Conservation (phyloP, 495 filamentous ascomycete species). For the Trichodelitschia bisporula region DNA sequence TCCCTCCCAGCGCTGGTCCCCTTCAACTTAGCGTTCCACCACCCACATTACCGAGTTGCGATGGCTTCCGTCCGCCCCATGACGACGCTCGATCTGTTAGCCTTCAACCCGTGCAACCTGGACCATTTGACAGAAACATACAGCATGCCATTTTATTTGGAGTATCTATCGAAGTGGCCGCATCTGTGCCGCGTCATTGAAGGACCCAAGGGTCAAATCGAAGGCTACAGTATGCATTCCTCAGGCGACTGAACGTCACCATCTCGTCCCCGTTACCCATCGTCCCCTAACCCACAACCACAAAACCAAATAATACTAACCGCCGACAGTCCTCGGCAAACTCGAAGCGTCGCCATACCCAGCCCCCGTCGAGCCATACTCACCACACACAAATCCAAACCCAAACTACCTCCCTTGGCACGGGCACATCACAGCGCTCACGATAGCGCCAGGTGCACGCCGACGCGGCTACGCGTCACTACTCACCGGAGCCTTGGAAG, state of each 20-base stretch:
- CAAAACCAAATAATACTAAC: slow-evolving; percentile 2
- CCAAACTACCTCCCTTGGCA: slow-evolving; percentile 79
- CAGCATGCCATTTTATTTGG: slow-evolving; percentile 79
- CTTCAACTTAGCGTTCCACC: too few species aligned
- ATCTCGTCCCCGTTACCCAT: slow-evolving; percentile 4
- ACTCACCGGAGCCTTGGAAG: slow-evolving; percentile 57
- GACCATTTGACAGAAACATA: slow-evolving; percentile 93
- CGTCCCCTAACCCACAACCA: not conserved
- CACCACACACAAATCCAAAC: slow-evolving; percentile 20
- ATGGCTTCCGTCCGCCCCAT: slow-evolving; percentile 53
- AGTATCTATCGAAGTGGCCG: slow-evolving; percentile 87
- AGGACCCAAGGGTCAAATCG: slow-evolving; percentile 54
- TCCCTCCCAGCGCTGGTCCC: too few species aligned
- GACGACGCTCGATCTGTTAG: slow-evolving; percentile 46
- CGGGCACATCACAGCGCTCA: slow-evolving; percentile 90
- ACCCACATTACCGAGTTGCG: too few species aligned
- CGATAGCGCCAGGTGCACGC: slow-evolving; percentile 66
- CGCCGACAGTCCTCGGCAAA: slow-evolving; percentile 68
- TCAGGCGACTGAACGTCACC: not conserved
- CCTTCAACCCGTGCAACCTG: slow-evolving; percentile 65
- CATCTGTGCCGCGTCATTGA: slow-evolving; percentile 75
- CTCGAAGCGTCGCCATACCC: slow-evolving; percentile 54
- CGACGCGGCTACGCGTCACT: slow-evolving; percentile 64
- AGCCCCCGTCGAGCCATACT: slow-evolving; percentile 36
- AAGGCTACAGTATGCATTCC: slow-evolving; percentile 60